Evolutionary conservation across 768 basidiomycete genomes (phyloP).

Genomic region (Mrakia gelida): DNA sequence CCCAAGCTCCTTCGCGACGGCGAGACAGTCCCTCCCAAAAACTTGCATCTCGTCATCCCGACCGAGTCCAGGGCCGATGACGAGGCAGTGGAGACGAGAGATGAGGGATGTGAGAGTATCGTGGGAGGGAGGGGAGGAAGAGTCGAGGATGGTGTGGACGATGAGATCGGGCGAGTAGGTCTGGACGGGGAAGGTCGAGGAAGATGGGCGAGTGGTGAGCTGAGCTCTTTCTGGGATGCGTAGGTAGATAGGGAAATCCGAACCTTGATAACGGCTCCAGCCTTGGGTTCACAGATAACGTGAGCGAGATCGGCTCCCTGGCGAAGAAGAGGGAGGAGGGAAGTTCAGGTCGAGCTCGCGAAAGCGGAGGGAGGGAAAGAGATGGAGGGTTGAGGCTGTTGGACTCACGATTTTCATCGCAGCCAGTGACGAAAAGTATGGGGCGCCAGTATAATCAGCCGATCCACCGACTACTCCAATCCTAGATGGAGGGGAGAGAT

Average conservation of each 20-base stretch:
- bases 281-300: conserved; percentile 91
- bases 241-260: neutral
- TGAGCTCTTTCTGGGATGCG: no score
- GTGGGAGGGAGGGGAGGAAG: neutral
- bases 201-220: no score
- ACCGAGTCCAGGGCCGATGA: conserved; percentile 92
- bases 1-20: conserved; percentile 64
- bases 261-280: conserved; percentile 88
- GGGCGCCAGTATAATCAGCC: conserved; percentile 82
- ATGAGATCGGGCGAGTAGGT: conserved; percentile 79
- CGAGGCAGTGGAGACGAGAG: conserved; percentile 80
- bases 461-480: conserved; percentile 30
- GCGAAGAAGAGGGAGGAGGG: neutral
- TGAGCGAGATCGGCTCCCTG: conserved; percentile 93
- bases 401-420: conserved; percentile 69
- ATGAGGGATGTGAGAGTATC: conserved; percentile 56
- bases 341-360: neutral
- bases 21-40: conserved; percentile 70
- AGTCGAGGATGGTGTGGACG: conserved; percentile 83
- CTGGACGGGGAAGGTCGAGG: neutral
- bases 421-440: conserved; percentile 90
- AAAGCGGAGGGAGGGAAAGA: no score
- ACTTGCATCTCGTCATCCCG: conserved; percentile 84
- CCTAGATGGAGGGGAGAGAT: neutral
- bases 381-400: neutral